A percentile compares a stretch with the other conserved stretches of the same genome.
Conservation (phyloP, 2,329 filamentous ascomycete genomes). For the Fusarium devonianum region DNA sequence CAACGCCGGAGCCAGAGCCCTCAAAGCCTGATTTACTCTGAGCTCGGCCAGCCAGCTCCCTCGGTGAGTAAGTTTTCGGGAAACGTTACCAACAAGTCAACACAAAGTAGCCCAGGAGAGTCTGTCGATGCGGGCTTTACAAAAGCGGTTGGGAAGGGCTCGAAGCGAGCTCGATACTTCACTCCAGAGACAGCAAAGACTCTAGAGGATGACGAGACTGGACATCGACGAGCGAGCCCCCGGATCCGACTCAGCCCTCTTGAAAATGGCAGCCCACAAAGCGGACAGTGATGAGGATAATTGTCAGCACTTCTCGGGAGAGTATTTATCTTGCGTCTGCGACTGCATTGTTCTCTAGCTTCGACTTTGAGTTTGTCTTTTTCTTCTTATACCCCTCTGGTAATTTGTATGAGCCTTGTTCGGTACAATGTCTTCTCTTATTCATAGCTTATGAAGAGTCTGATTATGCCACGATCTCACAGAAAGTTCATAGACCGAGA, state of each 20-base stretch:
- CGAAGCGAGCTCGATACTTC: constrained; percentile 55
- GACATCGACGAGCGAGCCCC: constrained; percentile 47
- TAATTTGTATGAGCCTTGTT: not conserved
- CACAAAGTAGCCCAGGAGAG: constrained; percentile 16
- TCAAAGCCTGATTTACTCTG: constrained; percentile 5
- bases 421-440: not conserved
- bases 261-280: constrained; percentile 5
- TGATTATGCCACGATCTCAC: constrained; percentile 15
- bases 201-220: constrained; percentile 58
- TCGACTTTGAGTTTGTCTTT: too few relatives aligned
- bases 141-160: constrained; percentile 45
- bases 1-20: constrained; percentile 25
- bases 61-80: constrained; percentile 10
- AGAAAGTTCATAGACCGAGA: too few relatives aligned
- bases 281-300: too few relatives aligned
- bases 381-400: not conserved
- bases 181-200: constrained; percentile 48
- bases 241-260: constrained; percentile 35
- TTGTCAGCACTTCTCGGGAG: too few relatives aligned
- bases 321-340: constrained; percentile 5
- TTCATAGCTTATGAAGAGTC: too few relatives aligned
- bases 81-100: constrained; percentile 7
- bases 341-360: too few relatives aligned
- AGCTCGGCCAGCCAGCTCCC: constrained; percentile 15
- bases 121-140: constrained; percentile 14